Base-by-base conservation (phyloP, 225 moss, liverwort and hornwort genomes). In the Thuidium tamariscinum region DNA sequence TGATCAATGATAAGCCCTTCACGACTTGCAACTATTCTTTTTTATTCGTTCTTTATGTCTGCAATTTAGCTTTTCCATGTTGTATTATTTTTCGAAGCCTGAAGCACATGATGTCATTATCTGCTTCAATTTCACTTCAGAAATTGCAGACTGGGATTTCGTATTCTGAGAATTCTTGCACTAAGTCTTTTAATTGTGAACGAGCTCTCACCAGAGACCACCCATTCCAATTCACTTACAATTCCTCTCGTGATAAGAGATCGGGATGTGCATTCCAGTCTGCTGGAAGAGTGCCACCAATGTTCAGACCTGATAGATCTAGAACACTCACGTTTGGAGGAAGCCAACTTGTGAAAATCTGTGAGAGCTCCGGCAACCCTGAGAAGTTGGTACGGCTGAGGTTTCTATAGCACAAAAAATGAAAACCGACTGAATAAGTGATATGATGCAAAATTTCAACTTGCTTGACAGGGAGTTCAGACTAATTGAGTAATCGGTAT, bases 271-370 rank as follows among this genome's bases (percentile, higher is more conserved):
- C 59, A 64, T 5, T 84, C 92, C 91, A 91, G 39, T 85, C 54
- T 57, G 2, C 42, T 34, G 90, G 89, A 59, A 89, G 83, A 86
- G 16, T 10, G 29, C 91, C 86, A 52, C 89, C 71, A 81, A 86
- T 65, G 1, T 71, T 73, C 8, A 91, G 83, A 32, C 89, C 87
- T 52, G 92, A 89, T 72, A 89, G 63, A 86, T 92, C 89, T 63
- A 92, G n/a, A 52, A 88, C 61, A 44, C 70, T 44, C 42, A 91
- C 69, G 19, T 41, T 92, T 69, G 15, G 67, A 37, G 88, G 88
- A 83, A 92, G 88, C 85, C 85, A 85, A 16, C 2, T 61, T 2
- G 21, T 68, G 72, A 91, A 89, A 83, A 89, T 10, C 59, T 72
- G 21, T 42, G 92, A 55, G 10, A 92, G 85, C 27, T 77, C 44